Percentiles rank a stretch among this genome's conserved stretches.
phyloP scores from a whole-genome alignment of 1,284 basidiomycete genomes.

The Rhizoctonia solani region DNA sequence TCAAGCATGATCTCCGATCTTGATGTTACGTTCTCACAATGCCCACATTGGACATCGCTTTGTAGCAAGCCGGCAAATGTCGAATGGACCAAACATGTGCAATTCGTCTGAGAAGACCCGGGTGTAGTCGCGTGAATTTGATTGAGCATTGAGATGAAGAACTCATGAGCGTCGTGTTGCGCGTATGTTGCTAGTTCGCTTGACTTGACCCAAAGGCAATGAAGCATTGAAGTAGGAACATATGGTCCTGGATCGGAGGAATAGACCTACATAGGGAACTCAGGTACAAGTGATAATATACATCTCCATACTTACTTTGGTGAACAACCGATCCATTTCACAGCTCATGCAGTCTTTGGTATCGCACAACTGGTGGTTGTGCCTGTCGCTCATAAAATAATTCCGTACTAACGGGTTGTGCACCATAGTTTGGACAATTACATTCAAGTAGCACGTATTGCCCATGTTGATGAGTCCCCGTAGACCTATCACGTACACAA shows the following conservation, averaged over 20 bases:
- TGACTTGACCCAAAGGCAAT: conserved; percentile 80
- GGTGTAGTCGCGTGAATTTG: conserved; percentile 81
- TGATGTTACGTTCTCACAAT: conserved; percentile 70
- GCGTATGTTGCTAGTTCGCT: conserved; percentile 85
- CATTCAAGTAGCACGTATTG: conserved; percentile 94
- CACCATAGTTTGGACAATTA: conserved; percentile 88
- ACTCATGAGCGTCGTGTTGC: conserved; percentile 95
- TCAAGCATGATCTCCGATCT: conserved; percentile 92
- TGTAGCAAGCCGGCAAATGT: conserved; percentile 88
- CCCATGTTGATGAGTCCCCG: conserved; percentile 90
- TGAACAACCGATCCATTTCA: conserved; percentile 91
- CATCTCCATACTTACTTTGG: conserved; percentile 60
- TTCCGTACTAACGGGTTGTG: conserved; percentile 91
- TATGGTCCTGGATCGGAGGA: conserved; percentile 70
- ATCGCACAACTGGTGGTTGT: conserved; percentile 71
- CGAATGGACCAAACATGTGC: conserved; percentile 90
- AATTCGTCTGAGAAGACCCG: conserved; percentile 71
- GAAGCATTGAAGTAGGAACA: conserved; percentile 83
- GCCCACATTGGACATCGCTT: conserved; percentile 86
- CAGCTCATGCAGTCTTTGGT: conserved; percentile 84
- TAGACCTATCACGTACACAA: conserved; percentile 57
- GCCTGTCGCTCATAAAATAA: conserved; percentile 88
- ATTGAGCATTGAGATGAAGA: conserved; percentile 80
- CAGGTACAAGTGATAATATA: conserved; percentile 5
- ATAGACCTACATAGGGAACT: conserved; percentile 59